Conservation (phyloP, 2,329 filamentous ascomycete genomes). For the Neofusicoccum kwambonambiense region DNA sequence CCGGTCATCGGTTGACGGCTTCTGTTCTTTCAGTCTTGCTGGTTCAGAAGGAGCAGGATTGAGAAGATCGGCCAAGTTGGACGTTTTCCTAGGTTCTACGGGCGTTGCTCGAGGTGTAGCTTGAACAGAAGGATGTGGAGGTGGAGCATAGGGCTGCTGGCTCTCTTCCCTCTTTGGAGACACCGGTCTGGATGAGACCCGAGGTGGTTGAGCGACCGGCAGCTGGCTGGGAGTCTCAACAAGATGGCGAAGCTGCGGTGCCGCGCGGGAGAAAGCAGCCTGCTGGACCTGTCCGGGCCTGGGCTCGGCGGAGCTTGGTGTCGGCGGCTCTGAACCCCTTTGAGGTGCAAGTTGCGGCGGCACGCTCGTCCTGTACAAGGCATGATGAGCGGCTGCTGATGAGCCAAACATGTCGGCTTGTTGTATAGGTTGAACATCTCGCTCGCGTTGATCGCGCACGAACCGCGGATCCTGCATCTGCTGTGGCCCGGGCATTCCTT, state of each 20-base stretch:
- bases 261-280: constrained; percentile 13
- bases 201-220: constrained; percentile 20
- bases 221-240: constrained; percentile 26
- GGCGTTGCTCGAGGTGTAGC: constrained; percentile 24
- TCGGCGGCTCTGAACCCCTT: constrained; percentile 24
- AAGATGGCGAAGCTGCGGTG: constrained; percentile 26
- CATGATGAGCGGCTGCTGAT: constrained; percentile 18
- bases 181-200: neutral
- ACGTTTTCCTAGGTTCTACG: constrained; percentile 30
- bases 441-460: constrained; percentile 14
- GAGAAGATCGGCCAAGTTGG: constrained; percentile 38
- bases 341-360: neutral
- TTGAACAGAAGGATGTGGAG: neutral
- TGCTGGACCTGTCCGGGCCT: constrained; percentile 31
- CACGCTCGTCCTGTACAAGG: constrained; percentile 29
- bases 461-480: constrained; percentile 13
- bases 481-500: constrained; percentile 2
- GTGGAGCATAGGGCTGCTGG: constrained; percentile 2
- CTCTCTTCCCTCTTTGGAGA: constrained; percentile 16
- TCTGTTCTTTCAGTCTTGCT: constrained; percentile 6
- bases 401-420: constrained; percentile 1
- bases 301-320: constrained; percentile 32
- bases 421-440: neutral
- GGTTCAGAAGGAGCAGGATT: constrained; percentile 26
- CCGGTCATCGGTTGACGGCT: constrained; percentile 2